These are phyloP conservation scores for Phytophthora sp. DNA, from an alignment of 352 stramenopile species.

Conservation along the genomic window DNA sequence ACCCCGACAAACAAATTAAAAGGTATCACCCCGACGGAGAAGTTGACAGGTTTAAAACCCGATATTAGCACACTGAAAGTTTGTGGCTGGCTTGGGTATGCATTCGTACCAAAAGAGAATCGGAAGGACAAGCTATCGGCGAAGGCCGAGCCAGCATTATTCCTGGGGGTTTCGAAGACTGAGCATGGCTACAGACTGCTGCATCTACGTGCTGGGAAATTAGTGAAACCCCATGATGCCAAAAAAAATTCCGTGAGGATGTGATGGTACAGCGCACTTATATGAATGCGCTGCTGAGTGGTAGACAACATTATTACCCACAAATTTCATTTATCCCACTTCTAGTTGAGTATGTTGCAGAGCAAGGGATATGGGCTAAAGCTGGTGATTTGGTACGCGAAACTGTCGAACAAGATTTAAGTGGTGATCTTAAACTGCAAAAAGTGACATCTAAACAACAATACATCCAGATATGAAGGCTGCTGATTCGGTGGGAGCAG, in stretches of 20 bases:
- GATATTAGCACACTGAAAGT: not conserved
- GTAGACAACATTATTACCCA: too few relatives aligned
- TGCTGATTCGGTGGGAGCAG: too few relatives aligned
- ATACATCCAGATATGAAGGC: too few relatives aligned
- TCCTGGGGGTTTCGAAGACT: constrained; percentile 2
- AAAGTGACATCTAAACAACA: too few relatives aligned
- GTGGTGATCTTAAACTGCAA: too few relatives aligned
- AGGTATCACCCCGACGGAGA: not conserved
- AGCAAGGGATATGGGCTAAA: too few relatives aligned
- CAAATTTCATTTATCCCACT: not conserved
- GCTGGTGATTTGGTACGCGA: too few relatives aligned
- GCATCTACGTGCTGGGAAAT: constrained; percentile 7
- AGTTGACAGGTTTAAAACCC: not conserved
- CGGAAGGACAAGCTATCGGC: constrained; percentile 9
- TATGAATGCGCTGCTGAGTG: not conserved
- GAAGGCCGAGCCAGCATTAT: constrained; percentile 5
- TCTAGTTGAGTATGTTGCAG: not conserved
- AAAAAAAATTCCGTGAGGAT: constrained; percentile 17
- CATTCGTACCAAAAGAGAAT: not conserved
- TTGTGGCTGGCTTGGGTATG: constrained; percentile 5
- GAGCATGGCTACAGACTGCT: not conserved
- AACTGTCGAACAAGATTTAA: too few relatives aligned
- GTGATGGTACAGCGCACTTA: constrained; percentile 5
- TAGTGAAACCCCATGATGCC: not conserved
- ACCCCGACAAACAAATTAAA: not conserved